Evolutionary conservation across 441 rosid genomes (phyloP).

Genomic region (Dalechampia spathulata): DNA sequence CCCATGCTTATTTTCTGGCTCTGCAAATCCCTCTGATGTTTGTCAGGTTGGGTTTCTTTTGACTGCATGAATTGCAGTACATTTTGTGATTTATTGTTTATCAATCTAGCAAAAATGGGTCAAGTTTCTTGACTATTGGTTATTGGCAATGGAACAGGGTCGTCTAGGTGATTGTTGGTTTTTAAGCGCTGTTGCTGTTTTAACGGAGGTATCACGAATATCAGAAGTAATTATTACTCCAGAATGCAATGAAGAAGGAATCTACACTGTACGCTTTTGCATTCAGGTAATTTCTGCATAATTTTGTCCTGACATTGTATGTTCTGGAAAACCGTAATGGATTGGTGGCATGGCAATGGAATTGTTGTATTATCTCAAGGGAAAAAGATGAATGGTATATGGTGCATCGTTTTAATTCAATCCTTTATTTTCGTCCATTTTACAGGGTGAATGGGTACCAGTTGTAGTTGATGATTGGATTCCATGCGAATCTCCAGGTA

Average conservation of each 20-base stretch:
- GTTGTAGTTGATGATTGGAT: slow-evolving; percentile 99
- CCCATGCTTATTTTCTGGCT: slow-evolving; percentile 94
- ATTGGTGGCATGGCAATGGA: background rate
- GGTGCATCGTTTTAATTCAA: background rate
- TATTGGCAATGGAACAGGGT: slow-evolving; percentile 50
- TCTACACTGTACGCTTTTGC: slow-evolving; percentile 99
- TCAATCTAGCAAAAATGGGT: slow-evolving; percentile 13
- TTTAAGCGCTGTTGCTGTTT: slow-evolving; percentile 95
- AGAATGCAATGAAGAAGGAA: slow-evolving; percentile 98
- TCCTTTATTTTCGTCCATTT: slow-evolving; percentile 12
- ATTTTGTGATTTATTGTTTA: background rate
- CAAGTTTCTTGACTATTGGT: slow-evolving; percentile 10
- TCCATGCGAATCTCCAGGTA: slow-evolving; percentile 94
- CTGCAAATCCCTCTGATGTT: slow-evolving; percentile 98
- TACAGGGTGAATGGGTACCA: slow-evolving; percentile 99
- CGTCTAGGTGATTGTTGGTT: slow-evolving; percentile 99
- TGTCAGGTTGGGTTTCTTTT: slow-evolving; percentile 70
- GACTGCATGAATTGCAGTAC: slow-evolving; percentile 13
- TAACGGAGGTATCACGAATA: slow-evolving; percentile 91
- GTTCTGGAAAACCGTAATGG: background rate
- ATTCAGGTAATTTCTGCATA: slow-evolving; percentile 66
- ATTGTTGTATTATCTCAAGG: no score
- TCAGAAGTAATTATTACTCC: slow-evolving; percentile 98
- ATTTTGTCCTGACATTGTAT: background rate
- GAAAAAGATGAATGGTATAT: no score